A percentile compares a stretch with the other conserved stretches of the same genome.
phyloP scores from a whole-genome alignment of 192 early-diverging fungal genomes.

The Rhizophlyctis rosea region DNA sequence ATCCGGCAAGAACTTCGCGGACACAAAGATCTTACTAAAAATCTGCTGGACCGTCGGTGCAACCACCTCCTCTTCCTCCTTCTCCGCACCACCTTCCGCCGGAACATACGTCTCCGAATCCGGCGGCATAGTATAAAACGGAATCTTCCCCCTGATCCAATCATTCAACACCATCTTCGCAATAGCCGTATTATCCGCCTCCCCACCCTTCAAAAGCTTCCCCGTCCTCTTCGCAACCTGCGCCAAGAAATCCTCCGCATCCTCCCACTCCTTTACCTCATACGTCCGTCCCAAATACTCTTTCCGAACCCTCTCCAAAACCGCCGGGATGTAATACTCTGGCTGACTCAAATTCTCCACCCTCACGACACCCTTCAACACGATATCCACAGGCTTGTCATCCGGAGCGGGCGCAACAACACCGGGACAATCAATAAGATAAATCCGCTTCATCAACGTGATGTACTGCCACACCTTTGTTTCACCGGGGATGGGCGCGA shows the following conservation, averaged over 20 bases:
- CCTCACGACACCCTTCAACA: conserved; percentile 94
- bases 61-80: background rate
- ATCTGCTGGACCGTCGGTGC: conserved; percentile 71
- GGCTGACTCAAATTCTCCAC: conserved; percentile 86
- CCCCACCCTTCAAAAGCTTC: conserved; percentile 90
- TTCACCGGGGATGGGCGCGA: conserved; percentile 97
- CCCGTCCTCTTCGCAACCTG: conserved; percentile 85
- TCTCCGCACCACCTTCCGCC: conserved; percentile 33
- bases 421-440: conserved; percentile 98
- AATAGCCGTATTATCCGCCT: conserved; percentile 87
- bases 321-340: conserved; percentile 85
- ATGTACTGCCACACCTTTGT: conserved; percentile 99
- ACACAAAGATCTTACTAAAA: conserved; percentile 89
- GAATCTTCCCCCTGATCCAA: conserved; percentile 96
- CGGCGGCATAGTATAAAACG: conserved; percentile 86
- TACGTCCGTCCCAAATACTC: conserved; percentile 95
- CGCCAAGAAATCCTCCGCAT: conserved; percentile 86
- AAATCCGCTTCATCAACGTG: conserved; percentile 96
- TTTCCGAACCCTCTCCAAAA: conserved; percentile 76
- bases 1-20: conserved; percentile 76
- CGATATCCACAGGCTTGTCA: conserved; percentile 92
- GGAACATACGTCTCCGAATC: conserved; percentile 34
- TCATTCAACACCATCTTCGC: conserved; percentile 98
- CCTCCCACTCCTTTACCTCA: conserved; percentile 79
- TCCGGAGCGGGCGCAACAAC: conserved; percentile 85